Evolutionary conservation across 2,329 filamentous ascomycete species (phyloP).

Genomic region (Pseudogymnoascus sp.): DNA sequence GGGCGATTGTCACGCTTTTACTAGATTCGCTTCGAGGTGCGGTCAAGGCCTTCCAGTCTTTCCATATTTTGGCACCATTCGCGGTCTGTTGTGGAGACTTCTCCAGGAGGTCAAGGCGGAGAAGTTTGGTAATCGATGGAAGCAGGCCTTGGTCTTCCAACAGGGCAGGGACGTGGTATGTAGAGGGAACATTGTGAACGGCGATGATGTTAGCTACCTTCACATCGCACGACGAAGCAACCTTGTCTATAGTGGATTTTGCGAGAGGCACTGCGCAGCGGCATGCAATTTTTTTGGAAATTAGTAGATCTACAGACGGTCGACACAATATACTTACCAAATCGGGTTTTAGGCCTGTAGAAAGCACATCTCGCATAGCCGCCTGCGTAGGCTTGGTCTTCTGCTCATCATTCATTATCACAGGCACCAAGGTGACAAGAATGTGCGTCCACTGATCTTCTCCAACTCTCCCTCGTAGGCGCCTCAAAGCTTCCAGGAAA

Average conservation of each 20-base stretch:
- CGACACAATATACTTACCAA: constrained; percentile 42
- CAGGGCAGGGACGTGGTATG: constrained; percentile 88
- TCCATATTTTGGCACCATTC: constrained; percentile 65
- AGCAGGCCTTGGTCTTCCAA: constrained; percentile 75
- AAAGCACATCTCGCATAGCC: constrained; percentile 76
- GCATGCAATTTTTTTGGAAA: constrained; percentile 70
- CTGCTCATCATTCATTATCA: constrained; percentile 54
- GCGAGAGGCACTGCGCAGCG: constrained; percentile 75
- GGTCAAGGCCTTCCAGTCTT: constrained; percentile 67
- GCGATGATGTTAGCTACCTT: constrained; percentile 76
- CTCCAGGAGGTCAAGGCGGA: constrained; percentile 53
- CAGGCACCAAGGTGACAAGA: constrained; percentile 79
- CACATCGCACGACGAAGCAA: constrained; percentile 82
- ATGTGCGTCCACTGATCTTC: constrained; percentile 81
- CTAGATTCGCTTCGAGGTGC: constrained; percentile 56
- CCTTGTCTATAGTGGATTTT: constrained; percentile 69
- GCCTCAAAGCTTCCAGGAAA: constrained; percentile 78
- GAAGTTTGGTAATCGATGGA: constrained; percentile 52
- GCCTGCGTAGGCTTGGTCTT: constrained; percentile 97
- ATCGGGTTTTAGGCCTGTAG: constrained; percentile 57
- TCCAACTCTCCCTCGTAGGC: constrained; percentile 64
- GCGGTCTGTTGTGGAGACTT: constrained; percentile 46
- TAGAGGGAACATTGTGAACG: constrained; percentile 80
- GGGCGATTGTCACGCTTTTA: constrained; percentile 67
- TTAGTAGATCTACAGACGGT: constrained; percentile 13